A percentile compares a stretch with the other conserved stretches of the same genome.
These are phyloP conservation scores for Ogataea kodamae DNA, from an alignment of 805 yeast species.

Conservation along the genomic window DNA sequence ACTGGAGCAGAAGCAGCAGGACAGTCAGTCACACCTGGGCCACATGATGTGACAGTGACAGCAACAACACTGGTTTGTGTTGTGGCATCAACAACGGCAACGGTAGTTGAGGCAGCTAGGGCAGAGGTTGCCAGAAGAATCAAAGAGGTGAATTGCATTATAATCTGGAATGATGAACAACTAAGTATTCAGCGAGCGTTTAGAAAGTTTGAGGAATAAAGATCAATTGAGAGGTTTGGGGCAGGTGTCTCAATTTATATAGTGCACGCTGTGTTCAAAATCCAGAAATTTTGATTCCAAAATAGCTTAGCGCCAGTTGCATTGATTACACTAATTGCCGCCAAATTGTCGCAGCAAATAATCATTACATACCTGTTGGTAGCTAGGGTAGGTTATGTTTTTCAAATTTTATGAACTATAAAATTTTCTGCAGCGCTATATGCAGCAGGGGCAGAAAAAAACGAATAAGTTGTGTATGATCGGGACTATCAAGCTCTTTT, in stretches of 20 bases:
- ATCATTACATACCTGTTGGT: conserved; percentile 1
- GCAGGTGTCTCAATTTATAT: conserved; percentile 6
- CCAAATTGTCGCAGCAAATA: conserved; percentile 4
- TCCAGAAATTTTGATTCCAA: conserved; percentile 2
- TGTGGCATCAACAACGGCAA: conserved; percentile 26
- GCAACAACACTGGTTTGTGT: conserved; percentile 34
- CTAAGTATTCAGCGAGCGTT: conserved; percentile 6
- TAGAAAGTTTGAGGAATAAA: conserved; percentile 1
- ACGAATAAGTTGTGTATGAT: neutral
- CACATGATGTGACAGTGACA: conserved; percentile 38
- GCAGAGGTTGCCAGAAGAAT: conserved; percentile 32
- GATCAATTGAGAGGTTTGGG: conserved; percentile 7
- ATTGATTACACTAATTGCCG: conserved; percentile 4
- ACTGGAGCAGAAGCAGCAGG: no score
- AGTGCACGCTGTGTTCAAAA: conserved; percentile 1
- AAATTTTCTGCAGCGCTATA: conserved; percentile 1
- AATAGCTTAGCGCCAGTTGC: conserved; percentile 1
- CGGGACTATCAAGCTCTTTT: no score
- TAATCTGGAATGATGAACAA: conserved; percentile 9
- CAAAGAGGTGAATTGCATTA: conserved; percentile 44
- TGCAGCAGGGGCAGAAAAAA: conserved; percentile 9
- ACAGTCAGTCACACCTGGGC: conserved; percentile 35
- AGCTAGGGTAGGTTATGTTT: conserved; percentile 2
- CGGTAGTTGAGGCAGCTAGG: conserved; percentile 33
- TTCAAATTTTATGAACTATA: neutral